Conservation (phyloP, 257 asterid genomes). For the Nicotiana otophora region DNA sequence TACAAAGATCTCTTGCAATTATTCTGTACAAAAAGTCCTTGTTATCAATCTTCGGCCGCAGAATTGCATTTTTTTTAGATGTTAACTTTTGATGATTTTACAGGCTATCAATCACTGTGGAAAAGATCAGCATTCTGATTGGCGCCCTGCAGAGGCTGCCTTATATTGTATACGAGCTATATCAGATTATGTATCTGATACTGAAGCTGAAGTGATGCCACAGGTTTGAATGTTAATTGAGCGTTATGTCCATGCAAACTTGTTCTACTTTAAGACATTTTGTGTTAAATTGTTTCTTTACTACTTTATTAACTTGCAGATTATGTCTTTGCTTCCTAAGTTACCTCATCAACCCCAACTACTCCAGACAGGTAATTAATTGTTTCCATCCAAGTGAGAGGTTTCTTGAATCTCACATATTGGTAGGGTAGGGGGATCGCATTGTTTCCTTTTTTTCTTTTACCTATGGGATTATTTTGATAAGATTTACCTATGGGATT, state of each 20-base stretch:
- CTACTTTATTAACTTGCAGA: slow-evolving; percentile 34
- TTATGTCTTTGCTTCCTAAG: slow-evolving; percentile 82
- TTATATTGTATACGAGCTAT: slow-evolving; percentile 85
- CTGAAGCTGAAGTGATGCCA: slow-evolving; percentile 86
- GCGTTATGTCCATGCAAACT: background rate
- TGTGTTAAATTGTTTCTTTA: background rate
- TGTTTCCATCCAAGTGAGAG: background rate
- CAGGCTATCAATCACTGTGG: slow-evolving; percentile 61
- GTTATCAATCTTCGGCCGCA: slow-evolving; percentile 2
- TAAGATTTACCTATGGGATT: background rate
- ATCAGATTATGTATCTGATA: slow-evolving; percentile 73
- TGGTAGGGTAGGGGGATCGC: background rate
- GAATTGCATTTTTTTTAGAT: slow-evolving; percentile 6
- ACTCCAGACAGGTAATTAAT: slow-evolving; percentile 78
- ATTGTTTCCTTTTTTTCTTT: background rate
- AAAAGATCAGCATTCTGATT: slow-evolving; percentile 48
- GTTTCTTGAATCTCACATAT: background rate
- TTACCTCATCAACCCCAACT: slow-evolving; percentile 93
- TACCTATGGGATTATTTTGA: background rate
- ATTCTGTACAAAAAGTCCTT: background rate
- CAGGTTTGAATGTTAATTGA: slow-evolving; percentile 51
- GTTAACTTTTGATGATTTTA: slow-evolving; percentile 7
- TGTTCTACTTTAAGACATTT: background rate
- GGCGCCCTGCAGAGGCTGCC: slow-evolving; percentile 98
- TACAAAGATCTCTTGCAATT: background rate